phyloP scores from a whole-genome alignment of 257 asterid species.

The Pogostemon cablin region DNA sequence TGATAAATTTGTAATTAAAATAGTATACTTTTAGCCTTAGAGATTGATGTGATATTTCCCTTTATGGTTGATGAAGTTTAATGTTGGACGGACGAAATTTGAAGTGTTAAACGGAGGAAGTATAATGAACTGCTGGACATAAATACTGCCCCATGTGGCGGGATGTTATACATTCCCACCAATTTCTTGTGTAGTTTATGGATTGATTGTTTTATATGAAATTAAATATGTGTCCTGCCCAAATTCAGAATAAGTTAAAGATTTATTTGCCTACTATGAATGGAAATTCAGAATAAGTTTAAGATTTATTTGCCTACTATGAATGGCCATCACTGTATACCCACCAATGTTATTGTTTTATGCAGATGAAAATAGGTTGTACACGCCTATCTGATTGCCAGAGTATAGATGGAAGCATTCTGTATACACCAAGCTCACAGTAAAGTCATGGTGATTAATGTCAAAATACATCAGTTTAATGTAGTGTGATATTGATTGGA shows the following conservation, averaged over 20 bases:
- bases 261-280: background rate
- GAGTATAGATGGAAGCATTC: background rate
- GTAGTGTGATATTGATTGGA: background rate
- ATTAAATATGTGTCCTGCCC: conserved; percentile 1
- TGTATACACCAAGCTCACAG: background rate
- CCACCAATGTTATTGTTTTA: background rate
- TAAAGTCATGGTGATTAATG: background rate
- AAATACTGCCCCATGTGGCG: background rate
- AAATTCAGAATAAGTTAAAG: background rate
- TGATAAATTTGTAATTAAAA: no score
- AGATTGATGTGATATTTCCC: no score
- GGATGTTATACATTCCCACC: background rate
- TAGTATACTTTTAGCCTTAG: no score
- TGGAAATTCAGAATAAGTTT: background rate
- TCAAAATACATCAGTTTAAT: background rate
- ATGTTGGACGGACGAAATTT: no score
- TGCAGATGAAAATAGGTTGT: no score
- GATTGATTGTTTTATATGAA: background rate
- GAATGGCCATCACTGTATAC: background rate
- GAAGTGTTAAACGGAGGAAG: no score
- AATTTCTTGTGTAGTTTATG: background rate
- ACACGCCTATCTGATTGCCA: no score
- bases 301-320: background rate
- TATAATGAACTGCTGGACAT: background rate
- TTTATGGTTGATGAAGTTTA: no score